Conservation (phyloP, 768 basidiomycete genomes). For the Rhodocollybia butyracea region DNA sequence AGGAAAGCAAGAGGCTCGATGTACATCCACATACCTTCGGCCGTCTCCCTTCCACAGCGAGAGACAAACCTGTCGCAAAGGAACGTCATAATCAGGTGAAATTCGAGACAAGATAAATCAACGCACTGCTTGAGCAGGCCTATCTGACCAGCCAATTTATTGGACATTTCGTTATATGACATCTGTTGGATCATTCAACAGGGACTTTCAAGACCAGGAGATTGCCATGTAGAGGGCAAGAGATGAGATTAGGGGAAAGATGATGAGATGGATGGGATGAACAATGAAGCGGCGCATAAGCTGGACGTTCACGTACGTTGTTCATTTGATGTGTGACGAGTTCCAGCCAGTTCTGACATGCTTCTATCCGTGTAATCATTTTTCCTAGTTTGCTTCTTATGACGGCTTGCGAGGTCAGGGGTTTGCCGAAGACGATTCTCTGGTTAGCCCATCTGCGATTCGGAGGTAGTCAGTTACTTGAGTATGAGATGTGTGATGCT, state of each 20-base stretch:
- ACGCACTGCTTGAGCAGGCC: slow-evolving; percentile 85
- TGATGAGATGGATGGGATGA: background rate
- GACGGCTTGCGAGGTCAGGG: slow-evolving; percentile 77
- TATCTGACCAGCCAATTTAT: slow-evolving; percentile 84
- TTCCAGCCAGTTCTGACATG: slow-evolving; percentile 87
- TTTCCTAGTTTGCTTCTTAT: slow-evolving; percentile 82
- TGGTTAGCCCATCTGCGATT: slow-evolving; percentile 77
- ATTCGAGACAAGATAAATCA: background rate
- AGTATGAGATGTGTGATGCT: slow-evolving; percentile 12
- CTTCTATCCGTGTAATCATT: slow-evolving; percentile 91
- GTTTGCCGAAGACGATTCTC: slow-evolving; percentile 88
- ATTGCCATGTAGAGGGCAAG: slow-evolving; percentile 3
- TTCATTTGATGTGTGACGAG: slow-evolving; percentile 90
- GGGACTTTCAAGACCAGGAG: background rate
- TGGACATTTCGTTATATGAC: slow-evolving; percentile 81
- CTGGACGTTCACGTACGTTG: slow-evolving; percentile 43
- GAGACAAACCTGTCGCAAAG: slow-evolving; percentile 59
- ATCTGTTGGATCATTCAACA: slow-evolving; percentile 45
- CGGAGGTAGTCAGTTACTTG: slow-evolving; percentile 7
- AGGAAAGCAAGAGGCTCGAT: slow-evolving; percentile 11
- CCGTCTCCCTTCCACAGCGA: slow-evolving; percentile 65
- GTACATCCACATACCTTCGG: slow-evolving; percentile 43
- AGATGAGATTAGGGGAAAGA: slow-evolving; percentile 12
- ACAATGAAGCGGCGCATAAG: background rate
- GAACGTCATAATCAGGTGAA: background rate